Base-by-base conservation (phyloP, 176 grass and related monocot species). In the Avena insularis region DNA sequence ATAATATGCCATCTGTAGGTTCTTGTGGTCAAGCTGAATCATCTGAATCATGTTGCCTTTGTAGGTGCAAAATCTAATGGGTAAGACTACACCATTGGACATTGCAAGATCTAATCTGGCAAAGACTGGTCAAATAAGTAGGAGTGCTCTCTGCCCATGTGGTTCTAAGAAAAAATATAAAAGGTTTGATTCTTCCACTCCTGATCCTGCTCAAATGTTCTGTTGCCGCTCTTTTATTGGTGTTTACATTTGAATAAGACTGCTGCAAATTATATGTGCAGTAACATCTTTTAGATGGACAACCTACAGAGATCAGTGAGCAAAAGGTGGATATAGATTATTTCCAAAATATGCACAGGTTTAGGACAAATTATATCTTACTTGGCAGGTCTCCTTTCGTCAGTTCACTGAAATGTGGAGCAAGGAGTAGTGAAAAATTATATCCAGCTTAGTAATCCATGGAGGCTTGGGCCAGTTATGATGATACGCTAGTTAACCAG, bases 81-180 rank as follows among this genome's bases (percentile, higher is more conserved):
- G 97, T 62, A 90, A 90, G 29, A 29, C 29, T 78, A 89, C 92
- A 58, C 90, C 94, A 67, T 48, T 93, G 77, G 94, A 96, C 5
- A 55, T 93, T 35, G 92, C 89, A 57, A 85, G 56, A 53, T 68
- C 85, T 45, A 94, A 96, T 82, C 75, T 98, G 72, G 90, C 85
- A 85, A 99, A 99, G 86, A 93, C 55, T 51, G 94, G 97, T 68
- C 87, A 96, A 70, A 94, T 96, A 83, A 96, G 94, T 86, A 90
- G 97, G 85, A 99, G 96, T 78, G 83, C 94, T 78, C 51, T 90
- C 38, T 99, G 94, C 79, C 97, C 97, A 62, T 99, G 97, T 62
- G 82, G 87, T 55, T 96, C 97, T 61, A 82, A 86, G 82, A 99
- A 96, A 90, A 83, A 90, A 91, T 99, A 99, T 85, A 98, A 98